Evolutionary conservation across 352 stramenopile species (phyloP).

Genomic region (Globisporangium acanthophoron): DNA sequence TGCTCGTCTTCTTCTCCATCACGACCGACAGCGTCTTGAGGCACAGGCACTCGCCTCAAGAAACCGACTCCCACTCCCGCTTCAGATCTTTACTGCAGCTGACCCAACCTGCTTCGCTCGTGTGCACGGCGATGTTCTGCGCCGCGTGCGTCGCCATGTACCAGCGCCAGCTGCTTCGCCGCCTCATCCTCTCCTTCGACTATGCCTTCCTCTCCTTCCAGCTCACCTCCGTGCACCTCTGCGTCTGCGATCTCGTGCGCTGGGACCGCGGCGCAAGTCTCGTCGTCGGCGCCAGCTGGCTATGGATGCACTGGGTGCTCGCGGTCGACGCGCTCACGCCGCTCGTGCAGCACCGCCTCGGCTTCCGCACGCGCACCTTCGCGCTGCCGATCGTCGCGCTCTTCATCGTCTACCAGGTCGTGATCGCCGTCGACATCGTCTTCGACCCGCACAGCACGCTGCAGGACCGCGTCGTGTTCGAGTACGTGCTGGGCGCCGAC

Average conservation of each 20-base stretch:
- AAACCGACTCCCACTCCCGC: background rate
- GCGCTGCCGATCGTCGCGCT: constrained; percentile 2
- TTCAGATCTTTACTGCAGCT: background rate
- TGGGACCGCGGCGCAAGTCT: constrained; percentile 18
- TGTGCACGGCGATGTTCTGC: constrained; percentile 13
- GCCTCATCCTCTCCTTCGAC: constrained; percentile 33
- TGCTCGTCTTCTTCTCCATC: background rate
- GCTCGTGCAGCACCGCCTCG: background rate
- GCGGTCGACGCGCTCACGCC: constrained; percentile 20
- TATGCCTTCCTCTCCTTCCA: constrained; percentile 33
- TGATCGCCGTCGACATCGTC: constrained; percentile 1
- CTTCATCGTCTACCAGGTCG: constrained; percentile 6
- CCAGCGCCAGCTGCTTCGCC: constrained; percentile 21
- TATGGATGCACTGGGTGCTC: constrained; percentile 28
- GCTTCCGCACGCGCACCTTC: constrained; percentile 1
- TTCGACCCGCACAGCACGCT: background rate
- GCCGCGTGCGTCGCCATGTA: constrained; percentile 5
- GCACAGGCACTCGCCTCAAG: background rate
- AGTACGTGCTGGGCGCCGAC: background rate
- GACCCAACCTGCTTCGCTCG: constrained; percentile 4
- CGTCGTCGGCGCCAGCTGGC: constrained; percentile 15
- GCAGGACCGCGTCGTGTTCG: constrained; percentile 5
- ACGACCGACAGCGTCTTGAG: background rate
- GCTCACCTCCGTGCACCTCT: constrained; percentile 21
- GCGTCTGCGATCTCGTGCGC: constrained; percentile 22